These are phyloP conservation scores for Dictyostelium discoideum DNA, from an alignment of 78 protist genomes.

Conservation along the genomic window DNA sequence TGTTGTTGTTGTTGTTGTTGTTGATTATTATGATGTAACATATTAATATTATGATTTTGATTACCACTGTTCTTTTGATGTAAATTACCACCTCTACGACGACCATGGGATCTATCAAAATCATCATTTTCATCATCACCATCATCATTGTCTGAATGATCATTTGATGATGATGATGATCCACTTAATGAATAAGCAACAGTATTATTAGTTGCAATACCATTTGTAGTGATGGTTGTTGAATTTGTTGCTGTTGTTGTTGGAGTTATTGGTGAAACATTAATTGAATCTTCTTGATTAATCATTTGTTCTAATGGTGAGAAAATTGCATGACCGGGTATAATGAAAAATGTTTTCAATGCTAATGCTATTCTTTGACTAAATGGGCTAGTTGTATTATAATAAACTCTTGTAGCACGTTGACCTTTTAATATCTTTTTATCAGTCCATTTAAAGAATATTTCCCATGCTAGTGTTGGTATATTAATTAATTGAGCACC, in stretches of 20 bases:
- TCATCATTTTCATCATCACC: background rate
- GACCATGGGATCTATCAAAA: background rate
- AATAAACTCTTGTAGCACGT: conserved; percentile 21
- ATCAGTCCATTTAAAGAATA: conserved; percentile 27
- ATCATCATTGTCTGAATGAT: conserved; percentile 2
- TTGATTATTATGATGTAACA: background rate
- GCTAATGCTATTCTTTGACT: conserved; percentile 26
- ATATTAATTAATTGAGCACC: conserved; percentile 30
- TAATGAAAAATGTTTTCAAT: conserved; percentile 45
- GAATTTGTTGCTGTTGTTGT: background rate
- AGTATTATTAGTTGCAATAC: background rate
- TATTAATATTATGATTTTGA: background rate
- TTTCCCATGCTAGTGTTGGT: conserved; percentile 56
- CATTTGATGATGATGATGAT: background rate
- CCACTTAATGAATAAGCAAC: background rate
- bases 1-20: no score
- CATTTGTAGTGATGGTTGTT: background rate
- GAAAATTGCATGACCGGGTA: conserved; percentile 17
- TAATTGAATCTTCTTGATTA: conserved; percentile 1
- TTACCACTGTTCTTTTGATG: background rate
- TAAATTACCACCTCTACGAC: background rate
- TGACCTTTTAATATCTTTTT: conserved; percentile 37
- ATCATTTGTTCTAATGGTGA: conserved; percentile 32
- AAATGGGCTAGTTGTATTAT: conserved; percentile 36
- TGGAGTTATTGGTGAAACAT: background rate